A percentile compares a stretch with the other conserved stretches of the same genome.
These are phyloP conservation scores for Cryphonectria nitschkei DNA, from an alignment of 2,329 filamentous ascomycete genomes.

Conservation along the genomic window DNA sequence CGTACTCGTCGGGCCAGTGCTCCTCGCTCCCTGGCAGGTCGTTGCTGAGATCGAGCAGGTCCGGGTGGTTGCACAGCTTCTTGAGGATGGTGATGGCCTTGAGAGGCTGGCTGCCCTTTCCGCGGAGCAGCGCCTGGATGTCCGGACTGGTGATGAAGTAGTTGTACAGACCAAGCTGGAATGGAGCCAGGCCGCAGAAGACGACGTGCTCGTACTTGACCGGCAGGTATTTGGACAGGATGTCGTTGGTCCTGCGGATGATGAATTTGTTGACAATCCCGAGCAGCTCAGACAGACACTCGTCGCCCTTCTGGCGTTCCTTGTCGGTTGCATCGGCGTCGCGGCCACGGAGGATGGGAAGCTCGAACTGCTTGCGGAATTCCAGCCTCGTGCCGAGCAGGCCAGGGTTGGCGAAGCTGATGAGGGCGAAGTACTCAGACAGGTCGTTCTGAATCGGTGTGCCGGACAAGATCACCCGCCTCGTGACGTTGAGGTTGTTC, in stretches of 20 bases:
- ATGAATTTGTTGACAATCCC: slow-evolving; percentile 96
- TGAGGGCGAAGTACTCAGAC: slow-evolving; percentile 95
- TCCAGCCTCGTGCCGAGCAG: slow-evolving; percentile 86
- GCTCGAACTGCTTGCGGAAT: slow-evolving; percentile 91
- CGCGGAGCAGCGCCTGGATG: slow-evolving; percentile 87
- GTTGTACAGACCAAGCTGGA: slow-evolving; percentile 93
- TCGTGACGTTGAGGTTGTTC: slow-evolving; percentile 85
- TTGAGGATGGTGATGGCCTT: slow-evolving; percentile 97
- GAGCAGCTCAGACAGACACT: slow-evolving; percentile 80
- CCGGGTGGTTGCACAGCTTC: slow-evolving; percentile 97
- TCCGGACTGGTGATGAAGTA: slow-evolving; percentile 96
- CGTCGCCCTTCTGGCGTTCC: slow-evolving; percentile 81
- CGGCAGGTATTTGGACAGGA: slow-evolving; percentile 94
- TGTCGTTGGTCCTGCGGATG: slow-evolving; percentile 96
- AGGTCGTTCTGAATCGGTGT: slow-evolving; percentile 98
- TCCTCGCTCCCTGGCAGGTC: slow-evolving; percentile 88
- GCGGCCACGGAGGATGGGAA: slow-evolving; percentile 88
- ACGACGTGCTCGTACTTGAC: slow-evolving; percentile 99
- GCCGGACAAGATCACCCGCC: slow-evolving; percentile 91
- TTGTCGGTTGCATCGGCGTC: slow-evolving; percentile 87
- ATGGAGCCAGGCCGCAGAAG: slow-evolving; percentile 92
- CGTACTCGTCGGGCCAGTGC: slow-evolving; percentile 82
- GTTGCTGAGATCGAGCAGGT: slow-evolving; percentile 79
- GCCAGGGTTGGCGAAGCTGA: slow-evolving; percentile 95
- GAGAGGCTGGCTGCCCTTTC: slow-evolving; percentile 92